Conservation (phyloP, 768 basidiomycete species). For the Mycena filopes region DNA sequence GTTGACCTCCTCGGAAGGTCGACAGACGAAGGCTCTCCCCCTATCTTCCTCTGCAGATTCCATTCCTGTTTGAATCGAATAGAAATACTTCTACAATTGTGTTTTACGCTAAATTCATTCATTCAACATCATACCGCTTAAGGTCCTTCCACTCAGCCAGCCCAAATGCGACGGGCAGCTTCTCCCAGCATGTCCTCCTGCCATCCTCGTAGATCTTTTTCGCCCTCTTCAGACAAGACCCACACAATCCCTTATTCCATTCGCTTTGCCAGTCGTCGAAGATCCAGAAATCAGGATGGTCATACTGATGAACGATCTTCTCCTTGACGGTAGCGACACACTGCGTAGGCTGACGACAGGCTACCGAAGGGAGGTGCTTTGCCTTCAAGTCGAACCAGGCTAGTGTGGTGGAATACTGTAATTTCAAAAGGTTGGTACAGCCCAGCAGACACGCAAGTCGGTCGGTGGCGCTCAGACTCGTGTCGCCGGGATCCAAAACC, state of each 20-base stretch:
- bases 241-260: background rate
- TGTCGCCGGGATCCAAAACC: background rate
- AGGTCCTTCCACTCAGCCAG: conserved; percentile 17
- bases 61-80: too few species aligned
- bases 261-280: background rate
- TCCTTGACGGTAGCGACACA: background rate
- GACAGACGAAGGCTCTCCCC: too few species aligned
- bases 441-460: conserved; percentile 5
- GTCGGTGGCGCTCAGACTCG: background rate
- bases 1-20: too few species aligned
- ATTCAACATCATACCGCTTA: conserved; percentile 14
- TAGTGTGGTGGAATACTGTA: background rate
- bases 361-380: background rate
- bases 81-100: too few species aligned
- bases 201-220: background rate
- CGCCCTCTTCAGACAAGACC: background rate
- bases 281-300: background rate
- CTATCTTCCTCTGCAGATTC: too few species aligned
- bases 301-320: background rate
- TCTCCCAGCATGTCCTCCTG: conserved; percentile 9
- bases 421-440: background rate
- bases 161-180: conserved; percentile 16
- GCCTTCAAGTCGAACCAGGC: background rate
- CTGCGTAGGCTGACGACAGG: background rate
- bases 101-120: too few species aligned